A percentile compares a stretch with the other conserved stretches of the same genome.
Conservation (phyloP, 2,329 filamentous ascomycete species). For the Didymella sp. region DNA sequence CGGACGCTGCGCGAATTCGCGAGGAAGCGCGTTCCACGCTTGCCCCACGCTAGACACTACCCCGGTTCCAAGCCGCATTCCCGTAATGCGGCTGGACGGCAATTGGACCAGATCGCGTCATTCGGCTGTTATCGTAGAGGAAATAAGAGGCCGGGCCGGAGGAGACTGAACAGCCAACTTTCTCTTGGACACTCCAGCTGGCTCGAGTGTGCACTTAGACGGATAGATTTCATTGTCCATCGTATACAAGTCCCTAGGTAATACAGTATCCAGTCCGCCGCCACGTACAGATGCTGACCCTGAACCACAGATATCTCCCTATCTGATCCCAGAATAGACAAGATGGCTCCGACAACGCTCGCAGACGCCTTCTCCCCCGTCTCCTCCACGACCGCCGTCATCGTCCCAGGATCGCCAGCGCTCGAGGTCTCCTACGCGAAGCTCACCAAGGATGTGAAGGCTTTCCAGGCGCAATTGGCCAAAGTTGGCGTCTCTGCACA, state of each 20-base stretch:
- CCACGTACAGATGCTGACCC: slow-evolving; percentile 1
- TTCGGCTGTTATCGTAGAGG: slow-evolving; percentile 14
- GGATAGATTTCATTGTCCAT: slow-evolving; percentile 8
- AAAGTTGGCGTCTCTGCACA: slow-evolving; percentile 72
- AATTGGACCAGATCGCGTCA: slow-evolving; percentile 20
- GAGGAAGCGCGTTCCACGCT: slow-evolving; percentile 10
- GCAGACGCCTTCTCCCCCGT: slow-evolving; percentile 63
- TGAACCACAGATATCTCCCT: slow-evolving; percentile 7
- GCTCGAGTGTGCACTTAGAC: slow-evolving; percentile 8
- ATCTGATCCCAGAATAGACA: slow-evolving; percentile 9
- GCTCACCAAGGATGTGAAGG: slow-evolving; percentile 68
- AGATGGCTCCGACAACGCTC: slow-evolving; percentile 65
- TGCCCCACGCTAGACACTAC: slow-evolving; percentile 17
- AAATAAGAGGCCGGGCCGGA: slow-evolving; percentile 5
- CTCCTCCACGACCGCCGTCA: slow-evolving; percentile 67
- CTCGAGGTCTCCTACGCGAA: slow-evolving; percentile 74
- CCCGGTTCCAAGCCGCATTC: slow-evolving; percentile 9
- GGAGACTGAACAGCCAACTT: slow-evolving; percentile 3
- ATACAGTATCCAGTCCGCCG: slow-evolving; percentile 2
- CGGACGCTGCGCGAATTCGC: slow-evolving; percentile 6
- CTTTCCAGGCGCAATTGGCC: slow-evolving; percentile 81
- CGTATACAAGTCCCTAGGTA: slow-evolving; percentile 9
- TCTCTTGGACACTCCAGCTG: slow-evolving; percentile 8
- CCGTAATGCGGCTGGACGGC: slow-evolving; percentile 15
- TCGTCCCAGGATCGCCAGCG: slow-evolving; percentile 72